Conservation (phyloP, 73 alveolate species). For the Durusdinium trenchii region DNA sequence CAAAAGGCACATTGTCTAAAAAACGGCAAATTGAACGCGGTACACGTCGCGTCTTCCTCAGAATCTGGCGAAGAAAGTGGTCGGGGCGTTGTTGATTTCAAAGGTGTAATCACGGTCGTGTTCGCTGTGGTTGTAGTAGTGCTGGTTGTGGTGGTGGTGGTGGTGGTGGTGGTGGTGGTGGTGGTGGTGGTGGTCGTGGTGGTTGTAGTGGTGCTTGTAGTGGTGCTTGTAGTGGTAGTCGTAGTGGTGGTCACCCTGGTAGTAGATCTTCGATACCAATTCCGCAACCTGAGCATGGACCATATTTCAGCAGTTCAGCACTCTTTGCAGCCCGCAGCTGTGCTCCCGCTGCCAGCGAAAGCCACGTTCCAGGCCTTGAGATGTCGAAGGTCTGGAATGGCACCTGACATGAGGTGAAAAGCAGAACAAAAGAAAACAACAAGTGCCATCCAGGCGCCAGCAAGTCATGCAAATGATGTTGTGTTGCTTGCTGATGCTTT, state of each 20-base stretch:
- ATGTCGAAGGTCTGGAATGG: constrained; percentile 11
- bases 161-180: neutral
- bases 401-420: neutral
- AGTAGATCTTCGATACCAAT: neutral
- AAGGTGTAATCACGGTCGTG: no score
- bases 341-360: neutral
- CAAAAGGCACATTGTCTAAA: no score
- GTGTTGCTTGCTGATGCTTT: neutral
- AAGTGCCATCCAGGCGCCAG: neutral
- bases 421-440: neutral
- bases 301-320: neutral
- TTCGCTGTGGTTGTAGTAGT: neutral
- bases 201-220: constrained; percentile 3
- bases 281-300: neutral
- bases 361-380: neutral
- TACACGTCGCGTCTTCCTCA: neutral
- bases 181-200: constrained; percentile 26
- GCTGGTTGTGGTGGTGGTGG: neutral
- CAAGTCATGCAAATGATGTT: neutral
- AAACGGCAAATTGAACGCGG: no score
- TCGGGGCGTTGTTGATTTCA: neutral
- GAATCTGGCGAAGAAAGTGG: neutral
- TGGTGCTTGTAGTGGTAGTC: neutral
- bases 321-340: neutral
- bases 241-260: neutral